These are phyloP conservation scores for Aspergillus sclerotioniger DNA, from an alignment of 495 filamentous ascomycete species.

Conservation along the genomic window DNA sequence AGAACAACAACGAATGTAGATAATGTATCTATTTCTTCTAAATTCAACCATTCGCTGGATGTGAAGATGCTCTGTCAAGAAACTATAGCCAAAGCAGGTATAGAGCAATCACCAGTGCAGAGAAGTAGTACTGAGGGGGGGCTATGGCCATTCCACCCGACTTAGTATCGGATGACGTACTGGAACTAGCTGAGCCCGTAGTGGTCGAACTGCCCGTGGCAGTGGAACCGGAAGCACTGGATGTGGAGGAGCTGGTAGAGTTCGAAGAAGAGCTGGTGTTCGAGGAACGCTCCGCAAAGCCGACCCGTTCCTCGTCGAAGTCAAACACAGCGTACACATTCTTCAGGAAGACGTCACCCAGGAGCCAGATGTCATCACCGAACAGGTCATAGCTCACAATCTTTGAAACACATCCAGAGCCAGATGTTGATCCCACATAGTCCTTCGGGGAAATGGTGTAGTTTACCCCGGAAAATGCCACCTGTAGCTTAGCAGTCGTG, in stretches of 20 bases:
- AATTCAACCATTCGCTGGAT: background rate
- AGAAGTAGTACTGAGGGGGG: background rate
- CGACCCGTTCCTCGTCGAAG: conserved; percentile 48
- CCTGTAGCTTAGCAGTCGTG: conserved; percentile 50
- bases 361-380: conserved; percentile 60
- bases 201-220: conserved; percentile 9
- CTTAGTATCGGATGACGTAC: background rate
- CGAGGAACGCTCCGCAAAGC: conserved; percentile 32
- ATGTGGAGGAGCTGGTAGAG: conserved; percentile 10
- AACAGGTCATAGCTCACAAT: conserved; percentile 52
- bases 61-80: background rate
- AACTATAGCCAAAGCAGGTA: conserved; percentile 7
- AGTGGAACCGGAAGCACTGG: conserved; percentile 7
- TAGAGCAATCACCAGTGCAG: conserved; percentile 1
- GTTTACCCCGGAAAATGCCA: conserved; percentile 56
- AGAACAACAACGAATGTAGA: background rate
- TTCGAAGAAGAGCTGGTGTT: conserved; percentile 12
- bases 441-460: conserved; percentile 67
- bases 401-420: conserved; percentile 60
- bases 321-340: conserved; percentile 91
- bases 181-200: background rate
- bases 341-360: conserved; percentile 83
- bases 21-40: background rate
- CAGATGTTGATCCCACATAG: conserved; percentile 56
- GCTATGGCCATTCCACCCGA: background rate